phyloP scores from a whole-genome alignment of 2,329 filamentous ascomycete species.

The Aureobasidium pullulans region DNA sequence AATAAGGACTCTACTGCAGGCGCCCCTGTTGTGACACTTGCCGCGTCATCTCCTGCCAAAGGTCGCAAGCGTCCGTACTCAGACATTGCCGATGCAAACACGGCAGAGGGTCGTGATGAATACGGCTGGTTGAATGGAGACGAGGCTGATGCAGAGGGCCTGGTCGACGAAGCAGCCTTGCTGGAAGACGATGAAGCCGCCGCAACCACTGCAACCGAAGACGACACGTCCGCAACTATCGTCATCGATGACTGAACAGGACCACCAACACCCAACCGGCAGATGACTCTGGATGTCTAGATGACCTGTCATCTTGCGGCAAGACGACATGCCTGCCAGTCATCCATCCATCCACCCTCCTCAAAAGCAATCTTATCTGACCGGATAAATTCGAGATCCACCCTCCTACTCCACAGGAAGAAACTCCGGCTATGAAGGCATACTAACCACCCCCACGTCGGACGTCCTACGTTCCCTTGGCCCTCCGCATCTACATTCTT shows the following conservation, averaged over 20 bases:
- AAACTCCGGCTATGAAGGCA: not conserved
- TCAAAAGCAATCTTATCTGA: not conserved
- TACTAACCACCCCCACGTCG: not conserved
- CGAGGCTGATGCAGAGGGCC: constrained; percentile 37
- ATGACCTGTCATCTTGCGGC: not conserved
- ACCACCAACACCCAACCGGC: not conserved
- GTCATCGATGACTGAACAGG: not conserved
- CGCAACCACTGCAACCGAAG: not conserved
- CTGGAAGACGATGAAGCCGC: constrained; percentile 3
- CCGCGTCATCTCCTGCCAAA: constrained; percentile 23
- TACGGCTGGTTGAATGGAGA: constrained; percentile 66
- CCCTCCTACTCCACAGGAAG: not conserved
- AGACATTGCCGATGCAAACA: constrained; percentile 53
- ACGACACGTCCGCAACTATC: not conserved
- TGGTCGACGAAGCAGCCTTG: constrained; percentile 27
- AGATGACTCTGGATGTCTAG: not conserved
- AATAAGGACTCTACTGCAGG: constrained; percentile 20
- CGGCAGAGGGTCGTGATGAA: constrained; percentile 58
- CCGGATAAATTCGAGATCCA: not conserved
- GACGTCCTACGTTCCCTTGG: not conserved
- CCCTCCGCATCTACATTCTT: not conserved
- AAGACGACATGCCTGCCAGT: not conserved
- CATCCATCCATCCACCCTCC: not conserved
- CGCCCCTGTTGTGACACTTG: constrained; percentile 14
- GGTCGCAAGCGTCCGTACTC: constrained; percentile 51